A percentile compares a stretch with the other conserved stretches of the same genome.
These are phyloP conservation scores for Ambrosia artemisiifolia DNA, from an alignment of 129 eudicot species.

Conservation along the genomic window DNA sequence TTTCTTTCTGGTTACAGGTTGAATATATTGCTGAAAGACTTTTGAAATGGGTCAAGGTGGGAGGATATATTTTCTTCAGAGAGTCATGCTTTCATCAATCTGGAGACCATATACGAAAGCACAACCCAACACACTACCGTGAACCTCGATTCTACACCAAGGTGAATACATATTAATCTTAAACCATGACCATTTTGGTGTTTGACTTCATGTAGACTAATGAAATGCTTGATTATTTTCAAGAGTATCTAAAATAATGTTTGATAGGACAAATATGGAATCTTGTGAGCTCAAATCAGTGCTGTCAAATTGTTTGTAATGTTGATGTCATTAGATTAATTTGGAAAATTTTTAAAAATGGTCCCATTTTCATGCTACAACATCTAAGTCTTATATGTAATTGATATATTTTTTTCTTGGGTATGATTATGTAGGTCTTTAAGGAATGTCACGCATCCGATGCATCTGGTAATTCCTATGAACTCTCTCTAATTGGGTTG, in stretches of 20 bases:
- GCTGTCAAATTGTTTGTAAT: conserved; percentile 6
- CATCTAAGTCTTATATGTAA: not conserved
- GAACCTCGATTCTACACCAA: conserved; percentile 91
- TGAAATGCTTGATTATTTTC: not conserved
- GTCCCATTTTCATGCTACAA: not conserved
- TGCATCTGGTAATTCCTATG: conserved; percentile 66
- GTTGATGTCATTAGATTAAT: not conserved
- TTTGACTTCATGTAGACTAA: not conserved
- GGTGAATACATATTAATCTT: conserved; percentile 36
- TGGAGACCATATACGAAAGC: conserved; percentile 74
- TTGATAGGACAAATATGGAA: not conserved
- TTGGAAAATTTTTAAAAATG: not conserved
- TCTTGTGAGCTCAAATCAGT: not conserved
- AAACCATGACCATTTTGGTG: not conserved
- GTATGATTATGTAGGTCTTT: conserved; percentile 49
- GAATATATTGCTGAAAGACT: conserved; percentile 58
- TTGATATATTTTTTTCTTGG: not conserved
- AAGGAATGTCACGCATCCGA: conserved; percentile 66
- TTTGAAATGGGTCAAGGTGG: conserved; percentile 86
- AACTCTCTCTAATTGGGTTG: conserved; percentile 70
- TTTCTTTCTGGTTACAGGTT: conserved; percentile 47
- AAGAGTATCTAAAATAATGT: not conserved
- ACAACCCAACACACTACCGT: conserved; percentile 84
- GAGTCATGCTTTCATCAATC: conserved; percentile 94
- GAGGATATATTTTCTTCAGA: conserved; percentile 82